These are phyloP conservation scores for Elymus sibiricus DNA, from an alignment of 176 grass and related monocot genomes.

Conservation along the genomic window DNA sequence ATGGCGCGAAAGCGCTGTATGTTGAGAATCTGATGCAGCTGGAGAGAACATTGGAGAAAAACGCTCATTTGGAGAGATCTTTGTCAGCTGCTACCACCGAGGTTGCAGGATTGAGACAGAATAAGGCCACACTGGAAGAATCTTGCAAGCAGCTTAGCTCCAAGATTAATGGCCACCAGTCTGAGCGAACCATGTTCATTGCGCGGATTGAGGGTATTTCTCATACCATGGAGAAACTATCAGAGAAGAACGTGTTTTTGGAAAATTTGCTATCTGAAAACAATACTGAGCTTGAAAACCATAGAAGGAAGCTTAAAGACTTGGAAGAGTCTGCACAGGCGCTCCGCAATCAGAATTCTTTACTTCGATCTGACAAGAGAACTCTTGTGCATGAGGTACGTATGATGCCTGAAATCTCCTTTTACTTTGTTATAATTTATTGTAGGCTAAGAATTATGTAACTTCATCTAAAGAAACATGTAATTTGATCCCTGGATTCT, in stretches of 20 bases:
- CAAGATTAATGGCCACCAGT: constrained; percentile 45
- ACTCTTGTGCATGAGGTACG: constrained; percentile 69
- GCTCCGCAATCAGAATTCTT: constrained; percentile 63
- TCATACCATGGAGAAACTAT: constrained; percentile 77
- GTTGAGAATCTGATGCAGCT: constrained; percentile 75
- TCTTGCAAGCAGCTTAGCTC: constrained; percentile 56
- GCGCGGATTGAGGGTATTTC: constrained; percentile 59
- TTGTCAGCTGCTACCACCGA: constrained; percentile 60
- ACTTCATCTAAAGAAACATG: background rate
- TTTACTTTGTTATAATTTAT: constrained; percentile 5
- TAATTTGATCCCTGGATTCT: background rate
- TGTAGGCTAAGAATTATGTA: background rate
- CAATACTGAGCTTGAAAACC: constrained; percentile 57
- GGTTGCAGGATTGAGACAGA: constrained; percentile 49
- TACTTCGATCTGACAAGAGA: constrained; percentile 63
- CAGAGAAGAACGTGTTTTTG: constrained; percentile 66
- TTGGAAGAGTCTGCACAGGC: constrained; percentile 51
- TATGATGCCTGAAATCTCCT: background rate
- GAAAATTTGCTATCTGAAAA: constrained; percentile 78
- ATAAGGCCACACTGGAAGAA: constrained; percentile 57
- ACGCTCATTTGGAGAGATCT: constrained; percentile 60
- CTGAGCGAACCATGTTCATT: constrained; percentile 61
- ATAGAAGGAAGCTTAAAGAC: constrained; percentile 60
- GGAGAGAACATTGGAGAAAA: constrained; percentile 72
- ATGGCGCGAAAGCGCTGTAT: constrained; percentile 50